Conservation (phyloP, 2,329 filamentous ascomycete genomes). For the Ophiosphaerella narmari region DNA sequence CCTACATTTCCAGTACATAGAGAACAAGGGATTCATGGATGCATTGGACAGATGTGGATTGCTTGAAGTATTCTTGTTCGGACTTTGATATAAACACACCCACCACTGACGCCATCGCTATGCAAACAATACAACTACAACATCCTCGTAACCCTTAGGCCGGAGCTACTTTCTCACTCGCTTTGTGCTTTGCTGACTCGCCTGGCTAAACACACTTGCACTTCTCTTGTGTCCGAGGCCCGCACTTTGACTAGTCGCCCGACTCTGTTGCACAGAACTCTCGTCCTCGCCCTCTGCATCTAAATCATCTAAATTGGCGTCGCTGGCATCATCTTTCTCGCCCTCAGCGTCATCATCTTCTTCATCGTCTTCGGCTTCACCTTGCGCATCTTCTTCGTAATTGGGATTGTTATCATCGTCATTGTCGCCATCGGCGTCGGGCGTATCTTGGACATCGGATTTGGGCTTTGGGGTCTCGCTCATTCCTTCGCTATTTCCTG, state of each 20-base stretch:
- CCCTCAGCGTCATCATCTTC: conserved; percentile 47
- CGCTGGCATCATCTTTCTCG: conserved; percentile 30
- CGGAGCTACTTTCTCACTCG: conserved; percentile 40
- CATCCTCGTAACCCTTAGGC: conserved; percentile 16
- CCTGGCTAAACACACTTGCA: conserved; percentile 75
- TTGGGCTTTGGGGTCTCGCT: conserved; percentile 13
- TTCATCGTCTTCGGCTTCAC: conserved; percentile 16
- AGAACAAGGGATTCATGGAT: neutral
- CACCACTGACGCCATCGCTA: conserved; percentile 21
- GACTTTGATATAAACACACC: neutral
- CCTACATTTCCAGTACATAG: too few relatives aligned
- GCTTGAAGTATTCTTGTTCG: neutral
- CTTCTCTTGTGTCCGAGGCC: conserved; percentile 70
- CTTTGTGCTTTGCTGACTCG: conserved; percentile 40
- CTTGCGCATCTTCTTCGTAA: conserved; percentile 40
- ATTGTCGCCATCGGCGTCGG: conserved; percentile 35
- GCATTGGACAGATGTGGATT: neutral
- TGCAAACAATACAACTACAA: conserved; percentile 7
- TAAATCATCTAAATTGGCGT: conserved; percentile 26
- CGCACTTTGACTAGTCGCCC: conserved; percentile 29
- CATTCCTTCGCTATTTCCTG: conserved; percentile 12
- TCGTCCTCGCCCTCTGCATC: conserved; percentile 44
- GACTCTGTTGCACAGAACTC: conserved; percentile 33
- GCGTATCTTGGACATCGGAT: conserved; percentile 24
- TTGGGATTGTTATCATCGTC: conserved; percentile 23